Conservation (phyloP, 768 basidiomycete genomes). For the Naganishia kalamii region DNA sequence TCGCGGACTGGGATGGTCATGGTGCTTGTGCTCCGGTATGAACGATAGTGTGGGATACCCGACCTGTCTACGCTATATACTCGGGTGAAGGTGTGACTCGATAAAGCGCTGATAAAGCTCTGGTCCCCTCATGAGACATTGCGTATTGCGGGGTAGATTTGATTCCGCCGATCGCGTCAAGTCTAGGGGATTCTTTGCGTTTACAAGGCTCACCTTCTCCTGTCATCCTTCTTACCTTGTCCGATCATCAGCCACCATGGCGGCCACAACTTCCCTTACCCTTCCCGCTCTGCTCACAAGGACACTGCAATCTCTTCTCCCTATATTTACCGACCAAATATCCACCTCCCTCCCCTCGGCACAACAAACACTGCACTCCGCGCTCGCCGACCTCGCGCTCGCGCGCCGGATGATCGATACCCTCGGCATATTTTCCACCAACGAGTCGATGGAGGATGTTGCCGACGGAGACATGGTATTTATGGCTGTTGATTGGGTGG, state of each 20-base stretch:
- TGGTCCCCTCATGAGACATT: too few relatives aligned
- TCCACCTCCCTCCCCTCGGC: constrained; percentile 30
- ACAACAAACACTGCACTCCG: constrained; percentile 28
- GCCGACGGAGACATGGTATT: constrained; percentile 42
- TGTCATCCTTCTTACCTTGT: too few relatives aligned
- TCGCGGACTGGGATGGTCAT: neutral
- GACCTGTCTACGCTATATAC: too few relatives aligned
- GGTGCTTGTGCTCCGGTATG: too few relatives aligned
- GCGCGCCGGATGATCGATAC: constrained; percentile 38
- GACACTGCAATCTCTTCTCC: constrained; percentile 32
- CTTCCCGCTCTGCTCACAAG: constrained; percentile 38
- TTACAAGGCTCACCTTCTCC: too few relatives aligned
- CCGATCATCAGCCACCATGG: neutral
- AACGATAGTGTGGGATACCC: too few relatives aligned
- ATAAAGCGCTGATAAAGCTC: too few relatives aligned
- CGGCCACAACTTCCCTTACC: constrained; percentile 27
- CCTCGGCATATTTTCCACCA: constrained; percentile 46
- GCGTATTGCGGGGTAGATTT: too few relatives aligned
- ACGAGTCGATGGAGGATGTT: constrained; percentile 44
- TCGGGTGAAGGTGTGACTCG: too few relatives aligned
- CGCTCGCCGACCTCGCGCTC: constrained; percentile 35
- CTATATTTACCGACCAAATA: constrained; percentile 38
- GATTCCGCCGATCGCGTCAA: too few relatives aligned
- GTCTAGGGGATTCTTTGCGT: too few relatives aligned
- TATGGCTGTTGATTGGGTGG: constrained; percentile 42